phyloP scores from a whole-genome alignment of 2,329 filamentous ascomycete genomes.

The Phaeomoniella chlamydospora region DNA sequence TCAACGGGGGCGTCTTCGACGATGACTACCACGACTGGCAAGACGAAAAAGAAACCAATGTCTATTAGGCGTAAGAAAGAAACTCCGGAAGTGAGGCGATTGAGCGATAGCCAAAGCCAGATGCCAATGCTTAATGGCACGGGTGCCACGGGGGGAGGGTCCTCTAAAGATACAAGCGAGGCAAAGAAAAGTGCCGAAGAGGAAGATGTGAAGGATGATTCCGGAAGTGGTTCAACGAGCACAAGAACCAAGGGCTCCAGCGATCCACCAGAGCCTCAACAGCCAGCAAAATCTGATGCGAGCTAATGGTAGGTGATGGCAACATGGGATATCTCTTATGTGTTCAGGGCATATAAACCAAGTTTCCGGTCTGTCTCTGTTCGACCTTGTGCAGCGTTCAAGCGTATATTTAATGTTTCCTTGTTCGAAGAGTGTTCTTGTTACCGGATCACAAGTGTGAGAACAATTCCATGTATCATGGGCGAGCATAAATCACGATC shows the following conservation, averaged over 20 bases:
- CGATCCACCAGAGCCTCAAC: too few species aligned
- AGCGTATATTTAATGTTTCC: too few species aligned
- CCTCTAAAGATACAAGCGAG: not conserved
- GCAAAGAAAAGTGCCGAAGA: not conserved
- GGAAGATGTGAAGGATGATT: not conserved
- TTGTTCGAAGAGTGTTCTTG: too few species aligned
- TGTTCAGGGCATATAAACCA: too few species aligned
- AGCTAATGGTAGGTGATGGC: too few species aligned
- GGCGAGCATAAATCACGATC: too few species aligned
- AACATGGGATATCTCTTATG: too few species aligned
- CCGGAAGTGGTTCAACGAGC: not conserved
- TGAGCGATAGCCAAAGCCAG: not conserved
- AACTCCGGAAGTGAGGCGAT: not conserved
- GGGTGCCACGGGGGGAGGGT: not conserved
- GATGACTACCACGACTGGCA: not conserved
- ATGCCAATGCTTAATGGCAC: not conserved
- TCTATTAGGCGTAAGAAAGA: not conserved
- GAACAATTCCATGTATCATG: too few species aligned
- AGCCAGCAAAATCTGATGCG: too few species aligned
- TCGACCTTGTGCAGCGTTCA: too few species aligned
- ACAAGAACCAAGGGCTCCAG: not conserved
- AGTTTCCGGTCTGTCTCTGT: too few species aligned
- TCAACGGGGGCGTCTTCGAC: slow-evolving; percentile 7
- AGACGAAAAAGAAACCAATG: not conserved
- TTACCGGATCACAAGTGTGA: too few species aligned